These are phyloP conservation scores for Setomelanomma holmii DNA, from an alignment of 2,329 filamentous ascomycete genomes.

Conservation along the genomic window DNA sequence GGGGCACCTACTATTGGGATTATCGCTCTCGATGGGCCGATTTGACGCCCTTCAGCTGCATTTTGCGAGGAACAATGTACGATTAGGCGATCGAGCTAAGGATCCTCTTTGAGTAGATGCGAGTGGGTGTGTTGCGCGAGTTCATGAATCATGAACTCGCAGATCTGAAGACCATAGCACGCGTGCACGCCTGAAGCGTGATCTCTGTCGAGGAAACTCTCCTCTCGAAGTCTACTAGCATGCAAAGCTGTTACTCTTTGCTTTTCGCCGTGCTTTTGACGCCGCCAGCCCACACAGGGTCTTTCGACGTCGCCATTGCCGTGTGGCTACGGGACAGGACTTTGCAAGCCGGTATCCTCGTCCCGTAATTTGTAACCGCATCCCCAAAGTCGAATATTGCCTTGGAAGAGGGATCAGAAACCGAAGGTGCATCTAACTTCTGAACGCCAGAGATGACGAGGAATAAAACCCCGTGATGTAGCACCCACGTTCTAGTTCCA, in stretches of 20 bases:
- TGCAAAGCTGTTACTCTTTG: background rate
- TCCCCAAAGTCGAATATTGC: background rate
- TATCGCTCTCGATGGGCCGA: too few relatives aligned
- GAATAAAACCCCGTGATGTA: background rate
- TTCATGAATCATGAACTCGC: background rate
- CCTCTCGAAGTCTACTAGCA: background rate
- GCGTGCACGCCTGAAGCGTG: too few relatives aligned
- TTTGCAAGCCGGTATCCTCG: background rate
- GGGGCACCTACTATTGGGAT: too few relatives aligned
- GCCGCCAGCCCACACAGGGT: background rate
- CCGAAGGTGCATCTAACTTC: background rate
- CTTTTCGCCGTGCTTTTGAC: background rate
- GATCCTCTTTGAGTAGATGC: background rate
- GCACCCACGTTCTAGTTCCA: background rate
- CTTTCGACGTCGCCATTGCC: background rate
- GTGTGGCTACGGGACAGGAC: background rate
- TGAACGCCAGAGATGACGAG: background rate
- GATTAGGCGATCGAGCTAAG: background rate
- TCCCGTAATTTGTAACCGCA: background rate
- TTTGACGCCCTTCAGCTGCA: too few relatives aligned
- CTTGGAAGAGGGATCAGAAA: background rate
- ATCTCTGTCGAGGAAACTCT: too few relatives aligned
- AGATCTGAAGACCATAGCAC: too few relatives aligned
- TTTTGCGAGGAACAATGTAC: background rate
- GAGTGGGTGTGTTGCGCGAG: background rate